A percentile compares a stretch with the other conserved stretches of the same genome.
These are phyloP conservation scores for Pythium insidiosum DNA, from an alignment of 352 stramenopile species.

Conservation along the genomic window DNA sequence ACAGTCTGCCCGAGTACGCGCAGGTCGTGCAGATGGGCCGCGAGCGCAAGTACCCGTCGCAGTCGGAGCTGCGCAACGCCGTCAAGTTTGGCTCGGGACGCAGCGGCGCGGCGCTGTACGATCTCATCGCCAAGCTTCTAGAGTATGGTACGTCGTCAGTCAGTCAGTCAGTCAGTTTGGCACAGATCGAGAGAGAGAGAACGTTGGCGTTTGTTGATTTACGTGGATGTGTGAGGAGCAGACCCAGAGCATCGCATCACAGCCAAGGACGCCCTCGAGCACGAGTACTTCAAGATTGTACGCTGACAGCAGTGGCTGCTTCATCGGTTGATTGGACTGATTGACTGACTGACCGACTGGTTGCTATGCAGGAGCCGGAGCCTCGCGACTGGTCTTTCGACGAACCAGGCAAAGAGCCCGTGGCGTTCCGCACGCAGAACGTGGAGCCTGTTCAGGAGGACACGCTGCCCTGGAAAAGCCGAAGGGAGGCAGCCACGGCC, in stretches of 20 bases:
- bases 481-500: conserved; percentile 7
- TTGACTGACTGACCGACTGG: neutral
- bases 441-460: conserved; percentile 75
- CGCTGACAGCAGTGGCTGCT: neutral
- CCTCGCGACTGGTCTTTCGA: conserved; percentile 84
- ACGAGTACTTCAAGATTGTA: conserved; percentile 86
- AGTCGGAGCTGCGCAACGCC: conserved; percentile 78
- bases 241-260: conserved; percentile 88
- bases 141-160: conserved; percentile 49
- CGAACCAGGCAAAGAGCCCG: conserved; percentile 78
- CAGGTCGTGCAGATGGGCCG: conserved; percentile 80
- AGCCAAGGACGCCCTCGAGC: conserved; percentile 86
- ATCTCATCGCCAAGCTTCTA: conserved; percentile 69
- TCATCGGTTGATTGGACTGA: neutral
- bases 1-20: conserved; percentile 76
- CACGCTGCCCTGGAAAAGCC: conserved; percentile 54
- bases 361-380: conserved; percentile 52
- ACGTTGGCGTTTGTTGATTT: neutral
- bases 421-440: conserved; percentile 80
- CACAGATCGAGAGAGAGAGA: conserved; percentile 4
- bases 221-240: conserved; percentile 9
- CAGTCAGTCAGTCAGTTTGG: neutral
- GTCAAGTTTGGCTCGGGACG: conserved; percentile 78
- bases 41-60: conserved; percentile 76
- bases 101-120: conserved; percentile 60